phyloP scores from a whole-genome alignment of 192 early-diverging fungal genomes.

The Lunasporangiospora selenospora region DNA sequence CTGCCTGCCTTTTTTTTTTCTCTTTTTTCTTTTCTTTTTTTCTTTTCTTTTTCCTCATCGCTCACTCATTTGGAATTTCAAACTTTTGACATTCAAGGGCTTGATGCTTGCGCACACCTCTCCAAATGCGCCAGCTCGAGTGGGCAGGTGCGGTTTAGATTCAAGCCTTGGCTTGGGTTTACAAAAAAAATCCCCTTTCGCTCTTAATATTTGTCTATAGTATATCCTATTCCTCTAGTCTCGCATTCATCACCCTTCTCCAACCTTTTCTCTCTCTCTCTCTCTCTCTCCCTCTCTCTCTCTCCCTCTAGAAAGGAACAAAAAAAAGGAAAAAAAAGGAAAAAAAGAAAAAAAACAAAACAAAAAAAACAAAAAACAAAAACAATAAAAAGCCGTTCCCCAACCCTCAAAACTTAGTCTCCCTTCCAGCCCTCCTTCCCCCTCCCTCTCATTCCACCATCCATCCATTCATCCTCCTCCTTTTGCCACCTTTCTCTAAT shows the following conservation, averaged over 20 bases:
- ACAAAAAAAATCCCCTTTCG: not conserved
- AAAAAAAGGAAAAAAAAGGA: not conserved
- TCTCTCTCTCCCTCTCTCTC: not conserved
- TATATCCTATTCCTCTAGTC: not conserved
- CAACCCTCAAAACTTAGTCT: too few species aligned
- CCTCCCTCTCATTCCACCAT: too few species aligned
- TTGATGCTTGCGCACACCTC: not conserved
- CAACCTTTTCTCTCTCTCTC: not conserved
- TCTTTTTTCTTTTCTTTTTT: not conserved
- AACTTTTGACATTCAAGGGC: too few species aligned
- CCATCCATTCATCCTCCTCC: not conserved
- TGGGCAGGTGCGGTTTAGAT: not conserved
- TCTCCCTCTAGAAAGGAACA: not conserved
- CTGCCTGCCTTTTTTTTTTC: not conserved
- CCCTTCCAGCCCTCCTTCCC: too few species aligned
- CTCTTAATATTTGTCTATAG: not conserved
- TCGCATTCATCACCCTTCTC: not conserved
- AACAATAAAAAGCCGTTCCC: too few species aligned
- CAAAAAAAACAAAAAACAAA: conserved; percentile 12
- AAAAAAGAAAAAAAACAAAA: not conserved
- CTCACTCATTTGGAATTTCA: not conserved
- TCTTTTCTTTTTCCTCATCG: not conserved
- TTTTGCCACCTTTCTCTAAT: not conserved
- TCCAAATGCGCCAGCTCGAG: not conserved
- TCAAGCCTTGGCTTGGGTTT: not conserved